A percentile compares a stretch with the other conserved stretches of the same genome.
Evolutionary conservation across 768 basidiomycete genomes (phyloP).

Genomic region (Russula vinacea): DNA sequence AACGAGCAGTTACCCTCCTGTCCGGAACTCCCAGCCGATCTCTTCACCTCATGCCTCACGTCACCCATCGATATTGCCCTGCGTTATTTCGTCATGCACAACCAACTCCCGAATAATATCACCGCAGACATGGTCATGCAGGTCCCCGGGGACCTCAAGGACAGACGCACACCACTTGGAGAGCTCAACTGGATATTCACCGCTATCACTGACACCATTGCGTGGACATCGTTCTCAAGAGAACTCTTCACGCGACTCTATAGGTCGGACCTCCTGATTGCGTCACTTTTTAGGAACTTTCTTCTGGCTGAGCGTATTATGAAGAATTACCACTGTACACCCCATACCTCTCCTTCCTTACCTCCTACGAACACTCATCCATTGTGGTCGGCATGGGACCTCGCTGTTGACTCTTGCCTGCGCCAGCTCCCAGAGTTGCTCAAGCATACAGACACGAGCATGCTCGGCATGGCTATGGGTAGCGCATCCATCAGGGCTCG

Average conservation of each 20-base stretch:
- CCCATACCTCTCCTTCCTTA: conserved; percentile 86
- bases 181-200: conserved; percentile 99
- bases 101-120: conserved; percentile 76
- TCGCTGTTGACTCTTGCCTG: conserved; percentile 91
- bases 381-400: conserved; percentile 97
- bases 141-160: conserved; percentile 94
- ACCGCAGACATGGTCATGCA: conserved; percentile 90
- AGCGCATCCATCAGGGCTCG: conserved; percentile 31
- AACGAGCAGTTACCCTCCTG: conserved; percentile 91
- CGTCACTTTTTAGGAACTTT: conserved; percentile 96
- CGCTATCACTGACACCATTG: conserved; percentile 97
- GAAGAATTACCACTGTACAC: conserved; percentile 97
- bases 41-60: conserved; percentile 96
- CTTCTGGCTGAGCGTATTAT: conserved; percentile 95
- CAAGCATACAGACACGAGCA: conserved; percentile 34
- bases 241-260: conserved; percentile 93
- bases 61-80: conserved; percentile 98
- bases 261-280: conserved; percentile 91
- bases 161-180: conserved; percentile 91
- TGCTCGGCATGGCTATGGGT: conserved; percentile 30
- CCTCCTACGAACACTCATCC: conserved; percentile 96
- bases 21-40: conserved; percentile 94
- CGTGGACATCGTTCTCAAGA: conserved; percentile 95
- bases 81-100: conserved; percentile 89
- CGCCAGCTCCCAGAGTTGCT: conserved; percentile 89